A percentile compares a stretch with the other conserved stretches of the same genome.
Conservation (phyloP, 768 basidiomycete genomes). For the Tulasnella sp. region DNA sequence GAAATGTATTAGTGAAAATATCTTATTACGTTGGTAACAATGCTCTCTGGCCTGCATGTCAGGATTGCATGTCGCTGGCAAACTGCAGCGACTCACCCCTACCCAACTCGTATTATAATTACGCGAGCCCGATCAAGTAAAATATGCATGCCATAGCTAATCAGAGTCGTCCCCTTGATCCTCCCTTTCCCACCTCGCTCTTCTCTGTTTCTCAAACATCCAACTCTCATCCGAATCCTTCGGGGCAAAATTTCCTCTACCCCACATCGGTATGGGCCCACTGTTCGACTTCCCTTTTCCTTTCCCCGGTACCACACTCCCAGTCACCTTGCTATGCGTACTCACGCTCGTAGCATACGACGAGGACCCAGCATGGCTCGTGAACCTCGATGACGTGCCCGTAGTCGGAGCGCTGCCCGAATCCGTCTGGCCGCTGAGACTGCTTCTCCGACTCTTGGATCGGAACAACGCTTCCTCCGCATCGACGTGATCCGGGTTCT, state of each 20-base stretch:
- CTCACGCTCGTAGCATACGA: neutral
- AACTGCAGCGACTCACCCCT: no score
- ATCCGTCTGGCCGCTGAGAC: neutral
- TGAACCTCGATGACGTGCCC: neutral
- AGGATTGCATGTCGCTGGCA: no score
- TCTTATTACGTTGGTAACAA: no score
- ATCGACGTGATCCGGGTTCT: neutral
- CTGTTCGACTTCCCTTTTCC: neutral
- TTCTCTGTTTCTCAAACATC: slow-evolving; percentile 2
- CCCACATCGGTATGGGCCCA: neutral
- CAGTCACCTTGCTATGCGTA: neutral
- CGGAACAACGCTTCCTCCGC: neutral
- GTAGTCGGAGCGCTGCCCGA: neutral
- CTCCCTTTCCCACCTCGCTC: neutral
- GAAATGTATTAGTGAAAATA: no score
- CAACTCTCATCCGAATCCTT: neutral
- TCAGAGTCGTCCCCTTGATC: neutral
- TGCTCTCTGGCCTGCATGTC: no score
- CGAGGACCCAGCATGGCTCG: neutral
- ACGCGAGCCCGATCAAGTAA: no score
- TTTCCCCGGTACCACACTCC: neutral
- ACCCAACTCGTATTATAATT: no score
- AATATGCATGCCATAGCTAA: neutral
- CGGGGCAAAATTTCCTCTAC: neutral
- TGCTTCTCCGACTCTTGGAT: neutral